Conservation (phyloP, 345 rosid species). For the Stellera chamaejasme region DNA sequence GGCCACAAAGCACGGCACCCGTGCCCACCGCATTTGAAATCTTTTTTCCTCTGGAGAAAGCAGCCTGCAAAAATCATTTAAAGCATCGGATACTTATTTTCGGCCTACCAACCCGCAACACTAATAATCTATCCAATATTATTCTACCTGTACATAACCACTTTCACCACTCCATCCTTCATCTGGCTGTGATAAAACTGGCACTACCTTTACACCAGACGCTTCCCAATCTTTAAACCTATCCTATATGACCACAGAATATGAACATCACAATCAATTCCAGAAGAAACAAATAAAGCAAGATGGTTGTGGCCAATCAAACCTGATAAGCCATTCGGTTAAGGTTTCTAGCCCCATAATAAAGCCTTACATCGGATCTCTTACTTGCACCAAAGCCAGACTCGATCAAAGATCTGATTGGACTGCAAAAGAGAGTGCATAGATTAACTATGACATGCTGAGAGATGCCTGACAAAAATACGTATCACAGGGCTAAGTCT, state of each 20-base stretch:
- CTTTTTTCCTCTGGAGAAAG: slow-evolving; percentile 67
- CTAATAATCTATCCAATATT: not conserved
- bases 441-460: not conserved
- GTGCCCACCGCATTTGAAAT: slow-evolving; percentile 46
- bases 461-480: no score
- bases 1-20: slow-evolving; percentile 86
- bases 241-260: slow-evolving; percentile 38
- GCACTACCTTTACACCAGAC: slow-evolving; percentile 73
- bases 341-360: slow-evolving; percentile 92
- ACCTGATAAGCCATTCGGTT: slow-evolving; percentile 98
- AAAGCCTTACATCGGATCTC: slow-evolving; percentile 81
- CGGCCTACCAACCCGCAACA: not conserved
- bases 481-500: no score
- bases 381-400: slow-evolving; percentile 66
- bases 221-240: slow-evolving; percentile 88
- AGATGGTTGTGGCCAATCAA: slow-evolving; percentile 15
- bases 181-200: slow-evolving; percentile 87
- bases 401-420: slow-evolving; percentile 84
- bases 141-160: slow-evolving; percentile 85
- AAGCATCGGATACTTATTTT: slow-evolving; percentile 4
- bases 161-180: slow-evolving; percentile 78
- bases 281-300: not conserved
- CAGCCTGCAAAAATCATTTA: slow-evolving; percentile 49
- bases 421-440: slow-evolving; percentile 39
- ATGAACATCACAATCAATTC: slow-evolving; percentile 8